Conservation (phyloP, 257 asterid genomes). For the Datura wrightii region DNA sequence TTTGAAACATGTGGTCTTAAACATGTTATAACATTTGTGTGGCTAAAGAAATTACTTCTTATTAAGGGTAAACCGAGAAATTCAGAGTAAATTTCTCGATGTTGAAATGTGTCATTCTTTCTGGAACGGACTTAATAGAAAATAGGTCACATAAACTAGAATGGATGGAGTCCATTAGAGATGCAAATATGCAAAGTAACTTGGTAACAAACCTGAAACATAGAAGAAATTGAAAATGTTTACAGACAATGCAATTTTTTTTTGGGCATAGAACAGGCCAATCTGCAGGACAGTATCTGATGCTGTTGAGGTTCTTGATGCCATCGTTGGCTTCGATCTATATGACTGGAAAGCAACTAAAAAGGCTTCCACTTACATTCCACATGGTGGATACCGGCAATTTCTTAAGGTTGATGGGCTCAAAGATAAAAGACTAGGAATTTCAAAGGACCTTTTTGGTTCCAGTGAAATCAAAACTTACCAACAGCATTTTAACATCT, state of each 20-base stretch:
- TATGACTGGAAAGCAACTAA: conserved; percentile 45
- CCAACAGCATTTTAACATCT: not conserved
- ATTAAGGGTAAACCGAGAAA: not conserved
- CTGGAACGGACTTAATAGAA: not conserved
- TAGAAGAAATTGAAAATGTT: not conserved
- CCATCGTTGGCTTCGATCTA: conserved; percentile 50
- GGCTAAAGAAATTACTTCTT: not conserved
- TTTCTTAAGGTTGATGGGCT: conserved; percentile 55
- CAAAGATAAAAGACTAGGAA: conserved; percentile 56
- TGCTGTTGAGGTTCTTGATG: conserved; percentile 59
- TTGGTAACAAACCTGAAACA: not conserved
- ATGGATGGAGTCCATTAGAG: not conserved
- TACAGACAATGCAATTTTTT: not conserved
- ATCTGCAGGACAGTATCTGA: conserved; percentile 62
- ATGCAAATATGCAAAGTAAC: not conserved
- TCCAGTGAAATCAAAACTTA: not conserved
- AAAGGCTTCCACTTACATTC: conserved; percentile 46
- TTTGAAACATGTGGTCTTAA: not conserved
- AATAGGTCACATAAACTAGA: not conserved
- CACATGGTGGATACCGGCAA: conserved; percentile 49
- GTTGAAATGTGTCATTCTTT: not conserved
- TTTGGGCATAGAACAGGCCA: conserved; percentile 40
- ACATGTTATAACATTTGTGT: not conserved
- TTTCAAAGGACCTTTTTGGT: conserved; percentile 35
- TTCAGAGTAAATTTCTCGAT: not conserved